Evolutionary conservation across 2,329 filamentous ascomycete genomes (phyloP), one percentile per base, ranked within the genome.

Genomic region (Aspergillus piperis): DNA sequence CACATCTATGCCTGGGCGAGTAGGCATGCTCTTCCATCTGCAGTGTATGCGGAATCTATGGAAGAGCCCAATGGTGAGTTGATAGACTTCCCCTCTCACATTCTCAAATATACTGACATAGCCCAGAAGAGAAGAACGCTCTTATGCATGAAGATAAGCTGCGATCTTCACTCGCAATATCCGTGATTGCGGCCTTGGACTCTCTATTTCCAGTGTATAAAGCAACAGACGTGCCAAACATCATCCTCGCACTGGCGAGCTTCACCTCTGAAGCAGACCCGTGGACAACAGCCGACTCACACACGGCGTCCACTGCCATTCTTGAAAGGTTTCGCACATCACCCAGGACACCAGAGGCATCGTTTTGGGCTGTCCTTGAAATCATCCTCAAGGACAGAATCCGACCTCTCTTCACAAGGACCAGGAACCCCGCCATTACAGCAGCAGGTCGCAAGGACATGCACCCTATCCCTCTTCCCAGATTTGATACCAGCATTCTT

Each of bases 371-470:
- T 5, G 48, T 57, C 1, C 42, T 67, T 2, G 68, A 69, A 57
- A 54, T 48, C 1, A 61, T 62, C 4, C 61, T 70, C 30, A 68
- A 66, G 23, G 62, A 62, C 4, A 74, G 63, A 48, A 73, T 81
- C 58, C 76, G 74, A 36, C 77, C 78, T 7, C 68, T 79, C 10
- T 81, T 81, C 57, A 74, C 72, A 5, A 76, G 73, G 48, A 73
- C 72, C 5, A 77, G 73, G 54, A 80, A 77, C 56, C 73, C 76
- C 5, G 71, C 75, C 2, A 75, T 81, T 54, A 80, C 79, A 4
- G 68, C 72, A 10, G 73, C 74, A 15, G 79, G 78, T 10, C 76
- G 79, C 39, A 81, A 80, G 67, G 77, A 78, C 54, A 69, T 78
- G 49, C 74, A 80, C 58, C 75, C 77, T 11, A 62, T 74, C 15